Evolutionary conservation across 2,329 filamentous ascomycete genomes (phyloP).

Genomic region (Diplocarpon rosae): DNA sequence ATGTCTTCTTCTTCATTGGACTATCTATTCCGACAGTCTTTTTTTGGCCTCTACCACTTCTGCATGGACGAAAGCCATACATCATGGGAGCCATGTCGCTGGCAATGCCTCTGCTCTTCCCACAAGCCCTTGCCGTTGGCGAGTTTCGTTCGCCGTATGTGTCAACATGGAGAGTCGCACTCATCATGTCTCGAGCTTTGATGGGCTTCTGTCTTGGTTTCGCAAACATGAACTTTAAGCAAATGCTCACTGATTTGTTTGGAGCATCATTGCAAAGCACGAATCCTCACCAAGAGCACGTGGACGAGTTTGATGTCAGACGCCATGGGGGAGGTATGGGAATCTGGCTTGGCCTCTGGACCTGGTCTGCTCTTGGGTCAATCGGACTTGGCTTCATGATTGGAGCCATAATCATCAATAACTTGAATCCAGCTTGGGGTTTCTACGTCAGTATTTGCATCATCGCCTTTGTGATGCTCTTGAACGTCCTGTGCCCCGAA

Average conservation of each 20-base stretch:
- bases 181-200: constrained; percentile 52
- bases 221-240: constrained; percentile 66
- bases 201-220: constrained; percentile 64
- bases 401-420: constrained; percentile 58
- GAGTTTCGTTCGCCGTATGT: constrained; percentile 44
- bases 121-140: constrained; percentile 58
- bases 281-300: constrained; percentile 62
- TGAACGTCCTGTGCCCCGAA: constrained; percentile 64
- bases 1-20: constrained; percentile 61
- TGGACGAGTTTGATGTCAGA: constrained; percentile 55
- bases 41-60: constrained; percentile 61
- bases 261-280: constrained; percentile 64
- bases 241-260: constrained; percentile 62
- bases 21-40: constrained; percentile 60
- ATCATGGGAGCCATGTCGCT: constrained; percentile 57
- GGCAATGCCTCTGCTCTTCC: constrained; percentile 63
- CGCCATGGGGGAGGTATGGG: constrained; percentile 70
- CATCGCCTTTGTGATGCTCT: constrained; percentile 50
- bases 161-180: constrained; percentile 43
- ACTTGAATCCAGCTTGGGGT: constrained; percentile 56
- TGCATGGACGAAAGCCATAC: constrained; percentile 70
- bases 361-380: constrained; percentile 65
- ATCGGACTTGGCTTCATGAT: constrained; percentile 61
- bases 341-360: constrained; percentile 69
- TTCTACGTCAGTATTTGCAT: constrained; percentile 65